Evolutionary conservation across 2,329 filamentous ascomycete genomes (phyloP), one percentile per base, ranked within the genome.

Genomic region (Fusarium burgessii): DNA sequence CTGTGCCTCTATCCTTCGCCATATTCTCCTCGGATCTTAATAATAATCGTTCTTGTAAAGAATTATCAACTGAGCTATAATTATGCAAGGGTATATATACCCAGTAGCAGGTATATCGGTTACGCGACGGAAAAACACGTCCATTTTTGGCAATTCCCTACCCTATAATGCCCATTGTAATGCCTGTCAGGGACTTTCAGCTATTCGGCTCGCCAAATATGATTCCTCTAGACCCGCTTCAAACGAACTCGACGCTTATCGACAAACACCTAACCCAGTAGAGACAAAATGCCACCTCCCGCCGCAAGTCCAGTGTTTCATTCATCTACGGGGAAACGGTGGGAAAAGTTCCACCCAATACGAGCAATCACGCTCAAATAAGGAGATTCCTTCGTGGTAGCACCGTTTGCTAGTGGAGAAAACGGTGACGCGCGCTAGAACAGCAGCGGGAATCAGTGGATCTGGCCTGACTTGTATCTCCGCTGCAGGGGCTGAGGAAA

Each of bases 361-460:
- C 54, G 54, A 57, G 40, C 18, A 6, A 7, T 20, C 32, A 38
- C 25, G 13, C 14, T 8, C 23, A 18, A 35, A 25, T 25, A 18
- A 3, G 35, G n/a, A 23, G n/a, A 35, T 23, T 35, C 32, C 13
- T 36, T 20, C 5, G 27, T 12, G 32, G 18, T 25, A 18, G 46
- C 46, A 15, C 13, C 5, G 20, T 35, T 23, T 35, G 33, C 18
- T 14, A 20, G 38, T 14, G 33, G 33, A 10, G 29, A 35, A 56
- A 56, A 57, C 54, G 42, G 54, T 57, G 54, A 46, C 54, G 42
- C 54, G 42, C 54, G 42, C 54, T 57, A 50, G 33, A 57, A 57
- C 33, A 57, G 38, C 32, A 29, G 33, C 32, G 42, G 23, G 42
- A 51, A 12, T 27, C 13, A 23, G 49, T 40, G 49, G 23, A 38